Conservation (phyloP, 1,139 yeast genomes). For the Yamadazyma epiphylla region DNA sequence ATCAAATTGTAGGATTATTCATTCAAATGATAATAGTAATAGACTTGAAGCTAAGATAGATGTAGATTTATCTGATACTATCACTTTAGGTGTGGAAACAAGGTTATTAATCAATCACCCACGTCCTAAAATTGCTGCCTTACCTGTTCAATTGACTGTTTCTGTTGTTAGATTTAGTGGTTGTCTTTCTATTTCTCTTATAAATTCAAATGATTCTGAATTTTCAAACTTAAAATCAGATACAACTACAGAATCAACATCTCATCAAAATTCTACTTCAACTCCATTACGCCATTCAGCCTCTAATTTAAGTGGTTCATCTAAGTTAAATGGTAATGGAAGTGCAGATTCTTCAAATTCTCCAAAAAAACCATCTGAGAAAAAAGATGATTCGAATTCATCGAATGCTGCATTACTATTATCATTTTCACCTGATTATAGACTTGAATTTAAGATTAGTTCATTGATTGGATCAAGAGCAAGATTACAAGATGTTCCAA, state of each 20-base stretch:
- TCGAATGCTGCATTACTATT: constrained; percentile 73
- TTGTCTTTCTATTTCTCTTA: constrained; percentile 75
- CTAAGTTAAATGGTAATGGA: too few relatives aligned
- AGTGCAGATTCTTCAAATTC: constrained; percentile 1
- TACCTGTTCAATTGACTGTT: constrained; percentile 80
- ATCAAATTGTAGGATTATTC: constrained; percentile 83
- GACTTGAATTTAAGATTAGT: constrained; percentile 79
- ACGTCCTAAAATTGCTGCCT: constrained; percentile 73
- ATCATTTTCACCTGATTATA: constrained; percentile 86
- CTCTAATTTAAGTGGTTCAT: constrained; percentile 24
- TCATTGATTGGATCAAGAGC: constrained; percentile 92
- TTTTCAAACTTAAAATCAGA: constrained; percentile 9
- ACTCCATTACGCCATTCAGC: constrained; percentile 6
- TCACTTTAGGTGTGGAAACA: constrained; percentile 88
- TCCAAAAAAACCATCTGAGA: constrained; percentile 4
- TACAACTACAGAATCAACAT: constrained; percentile 1
- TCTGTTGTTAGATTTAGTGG: constrained; percentile 94
- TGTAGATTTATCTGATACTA: constrained; percentile 84
- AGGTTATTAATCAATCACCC: constrained; percentile 80
- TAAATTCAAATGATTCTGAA: constrained; percentile 46
- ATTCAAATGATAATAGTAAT: constrained; percentile 45
- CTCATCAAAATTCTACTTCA: constrained; percentile 1
- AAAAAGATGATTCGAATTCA: constrained; percentile 14
- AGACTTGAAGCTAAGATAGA: constrained; percentile 88
- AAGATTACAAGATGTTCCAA: constrained; percentile 88